These are phyloP conservation scores for Aquilaria agallochum DNA, from an alignment of 441 rosid genomes.

Conservation along the genomic window DNA sequence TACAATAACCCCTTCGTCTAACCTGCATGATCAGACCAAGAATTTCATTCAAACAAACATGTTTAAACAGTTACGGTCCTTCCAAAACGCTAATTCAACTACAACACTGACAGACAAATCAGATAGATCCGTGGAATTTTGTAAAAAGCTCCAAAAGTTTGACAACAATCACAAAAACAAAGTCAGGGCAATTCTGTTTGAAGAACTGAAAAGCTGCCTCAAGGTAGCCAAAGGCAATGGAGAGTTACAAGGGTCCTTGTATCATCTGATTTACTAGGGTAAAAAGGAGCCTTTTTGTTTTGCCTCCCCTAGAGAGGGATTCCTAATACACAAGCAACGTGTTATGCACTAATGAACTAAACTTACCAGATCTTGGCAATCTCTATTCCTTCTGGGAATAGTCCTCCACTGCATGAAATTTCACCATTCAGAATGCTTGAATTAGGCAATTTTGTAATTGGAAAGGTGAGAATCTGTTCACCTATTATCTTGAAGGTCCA, in stretches of 20 bases:
- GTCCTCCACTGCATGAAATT: slow-evolving; percentile 85
- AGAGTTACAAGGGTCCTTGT: no score
- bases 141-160: background rate
- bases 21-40: slow-evolving; percentile 36
- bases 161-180: no score
- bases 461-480: slow-evolving; percentile 32
- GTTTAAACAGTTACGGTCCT: no score
- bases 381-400: slow-evolving; percentile 96
- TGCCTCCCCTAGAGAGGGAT: no score
- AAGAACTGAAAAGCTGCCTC: no score
- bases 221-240: no score
- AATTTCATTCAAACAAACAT: no score
- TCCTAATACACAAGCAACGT: no score
- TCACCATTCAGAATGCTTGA: slow-evolving; percentile 33
- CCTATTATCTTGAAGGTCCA: slow-evolving; percentile 99
- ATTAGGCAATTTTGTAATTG: slow-evolving; percentile 20
- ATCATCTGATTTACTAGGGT: no score
- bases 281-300: no score
- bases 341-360: background rate
- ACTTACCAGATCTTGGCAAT: slow-evolving; percentile 93
- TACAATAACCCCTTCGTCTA: slow-evolving; percentile 92
- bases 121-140: background rate
- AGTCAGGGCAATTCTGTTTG: no score
- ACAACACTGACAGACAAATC: background rate
- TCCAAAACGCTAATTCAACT: no score